Evolutionary conservation across 495 filamentous ascomycete genomes (phyloP), one percentile per base, ranked within the genome.

Genomic region (Ascodesmis nigricans): DNA sequence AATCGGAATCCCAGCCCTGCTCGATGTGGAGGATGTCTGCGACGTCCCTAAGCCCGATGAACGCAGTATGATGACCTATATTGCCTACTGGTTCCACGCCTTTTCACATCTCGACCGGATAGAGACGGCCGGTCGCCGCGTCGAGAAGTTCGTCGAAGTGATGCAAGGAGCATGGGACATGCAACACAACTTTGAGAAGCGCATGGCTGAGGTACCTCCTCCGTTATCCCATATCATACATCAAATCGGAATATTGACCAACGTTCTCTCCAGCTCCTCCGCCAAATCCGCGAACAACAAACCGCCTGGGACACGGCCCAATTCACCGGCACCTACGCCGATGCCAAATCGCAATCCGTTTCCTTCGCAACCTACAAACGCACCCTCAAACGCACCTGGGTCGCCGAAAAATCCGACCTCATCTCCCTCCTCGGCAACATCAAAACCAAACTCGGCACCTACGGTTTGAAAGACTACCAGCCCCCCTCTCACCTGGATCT

Each of bases 151-250:
- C 45, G 78, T 95, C 29, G 79, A 77, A 50, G 92, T 87, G 49
- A 95, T 95, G 87, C 81, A 92, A 43, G 87, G 84, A n/a, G 82
- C 87, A 2, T 95, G 90, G 87, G 82, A 90, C 50, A 97, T 97
- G 87, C 81, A 97, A 56, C 87, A 77, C 50, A 75, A 73, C 9
- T 97, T 79, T 49, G 87, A 97, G 66, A 64, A 70, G 46, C 66
- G 84, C 28, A 87, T 93, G 78, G 64, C 65, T 20, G 75, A 59
- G 38, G 41, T 43, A 16, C 18, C 24, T 28, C 15, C 5, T 23
- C 19, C n/a, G n/a, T n/a, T n/a, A n/a, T n/a, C n/a, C n/a, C n/a
- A n/a, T n/a, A n/a, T n/a, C n/a, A n/a, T n/a, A n/a, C n/a, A n/a
- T n/a, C n/a, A n/a, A n/a, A n/a, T n/a, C n/a, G n/a, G n/a, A n/a